Evolutionary conservation across 306 rosid species (phyloP).

Genomic region (Lupinus albus): DNA sequence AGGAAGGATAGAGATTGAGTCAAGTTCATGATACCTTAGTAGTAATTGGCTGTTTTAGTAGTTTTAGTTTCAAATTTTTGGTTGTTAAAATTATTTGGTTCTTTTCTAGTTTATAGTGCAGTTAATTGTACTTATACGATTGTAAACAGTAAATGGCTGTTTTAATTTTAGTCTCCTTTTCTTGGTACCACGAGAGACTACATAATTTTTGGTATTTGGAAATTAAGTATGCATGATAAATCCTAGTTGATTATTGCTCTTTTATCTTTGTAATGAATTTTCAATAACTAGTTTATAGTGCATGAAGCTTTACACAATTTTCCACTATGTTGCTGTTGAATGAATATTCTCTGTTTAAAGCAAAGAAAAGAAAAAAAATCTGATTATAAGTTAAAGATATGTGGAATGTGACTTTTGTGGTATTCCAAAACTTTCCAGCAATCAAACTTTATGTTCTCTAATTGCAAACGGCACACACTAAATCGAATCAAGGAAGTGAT

Average conservation of each 20-base stretch:
- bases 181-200: not conserved
- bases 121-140: not conserved
- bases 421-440: slow-evolving; percentile 55
- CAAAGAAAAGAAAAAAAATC: slow-evolving; percentile 15
- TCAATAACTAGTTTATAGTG: too few species aligned
- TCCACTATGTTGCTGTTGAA: slow-evolving; percentile 36
- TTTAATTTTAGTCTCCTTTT: slow-evolving; percentile 11
- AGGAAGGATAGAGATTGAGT: slow-evolving; percentile 16
- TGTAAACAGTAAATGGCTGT: not conserved
- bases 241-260: not conserved
- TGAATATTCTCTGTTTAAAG: slow-evolving; percentile 48
- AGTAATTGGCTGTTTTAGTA: too few species aligned
- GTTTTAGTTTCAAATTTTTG: too few species aligned
- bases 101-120: too few species aligned
- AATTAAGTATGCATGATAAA: not conserved
- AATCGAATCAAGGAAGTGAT: slow-evolving; percentile 40
- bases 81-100: too few species aligned
- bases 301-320: slow-evolving; percentile 30
- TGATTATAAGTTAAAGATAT: slow-evolving; percentile 17
- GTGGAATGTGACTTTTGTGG: slow-evolving; percentile 32
- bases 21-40: not conserved
- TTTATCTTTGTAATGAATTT: not conserved
- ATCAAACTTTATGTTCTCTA: slow-evolving; percentile 38
- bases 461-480: slow-evolving; percentile 38
- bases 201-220: not conserved